A percentile compares a stretch with the other conserved stretches of the same genome.
Conservation (phyloP, 108 stramenopile genomes). For the Pseudonitzschia multistriata region DNA sequence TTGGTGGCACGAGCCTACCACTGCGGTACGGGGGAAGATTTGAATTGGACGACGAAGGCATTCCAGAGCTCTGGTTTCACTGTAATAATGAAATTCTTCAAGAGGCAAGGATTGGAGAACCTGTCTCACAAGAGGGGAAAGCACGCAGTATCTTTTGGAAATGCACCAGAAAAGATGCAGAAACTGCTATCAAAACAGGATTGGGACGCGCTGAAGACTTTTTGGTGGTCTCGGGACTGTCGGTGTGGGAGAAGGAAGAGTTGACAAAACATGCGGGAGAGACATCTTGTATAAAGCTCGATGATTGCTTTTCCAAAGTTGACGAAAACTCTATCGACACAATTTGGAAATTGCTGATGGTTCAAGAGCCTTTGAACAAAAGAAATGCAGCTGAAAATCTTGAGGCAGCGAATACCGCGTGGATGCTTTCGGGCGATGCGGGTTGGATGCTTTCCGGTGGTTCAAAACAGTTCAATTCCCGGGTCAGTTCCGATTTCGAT, state of each 20-base stretch:
- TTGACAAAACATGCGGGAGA: slow-evolving; percentile 39
- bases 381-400: slow-evolving; percentile 48
- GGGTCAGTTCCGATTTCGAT: slow-evolving; percentile 6
- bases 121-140: slow-evolving; percentile 35
- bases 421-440: slow-evolving; percentile 29
- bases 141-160: slow-evolving; percentile 44
- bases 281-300: slow-evolving; percentile 47
- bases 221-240: slow-evolving; percentile 58
- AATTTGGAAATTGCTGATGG: slow-evolving; percentile 47
- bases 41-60: slow-evolving; percentile 53
- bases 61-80: slow-evolving; percentile 71
- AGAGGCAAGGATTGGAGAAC: slow-evolving; percentile 51
- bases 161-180: slow-evolving; percentile 63
- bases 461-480: neutral
- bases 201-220: slow-evolving; percentile 65
- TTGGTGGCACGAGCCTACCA: slow-evolving; percentile 30
- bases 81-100: slow-evolving; percentile 45
- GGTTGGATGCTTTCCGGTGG: slow-evolving; percentile 14
- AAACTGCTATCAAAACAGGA: slow-evolving; percentile 51
- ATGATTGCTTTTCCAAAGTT: slow-evolving; percentile 61
- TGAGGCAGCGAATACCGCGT: slow-evolving; percentile 42
- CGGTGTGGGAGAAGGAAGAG: slow-evolving; percentile 58
- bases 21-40: slow-evolving; percentile 79
- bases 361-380: slow-evolving; percentile 56
- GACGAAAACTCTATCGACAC: slow-evolving; percentile 32